phyloP scores from a whole-genome alignment of 2,329 filamentous ascomycete species.

The Sporothrix humicola region DNA sequence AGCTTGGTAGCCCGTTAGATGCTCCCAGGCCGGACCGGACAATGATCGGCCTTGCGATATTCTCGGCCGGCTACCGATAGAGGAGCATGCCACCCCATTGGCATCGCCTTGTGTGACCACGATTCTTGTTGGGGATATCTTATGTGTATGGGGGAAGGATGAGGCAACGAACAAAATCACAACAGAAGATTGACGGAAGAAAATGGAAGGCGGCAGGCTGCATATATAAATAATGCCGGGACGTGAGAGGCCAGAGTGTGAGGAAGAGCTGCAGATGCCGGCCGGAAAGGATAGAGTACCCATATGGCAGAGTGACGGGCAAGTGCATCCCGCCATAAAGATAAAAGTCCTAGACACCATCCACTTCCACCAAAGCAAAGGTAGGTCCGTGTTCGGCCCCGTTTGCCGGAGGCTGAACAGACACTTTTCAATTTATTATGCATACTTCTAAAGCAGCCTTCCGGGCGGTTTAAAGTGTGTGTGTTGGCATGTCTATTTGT shows the following conservation, averaged over 20 bases:
- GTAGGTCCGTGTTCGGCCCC: background rate
- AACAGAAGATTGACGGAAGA: constrained; percentile 15
- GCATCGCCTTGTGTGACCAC: background rate
- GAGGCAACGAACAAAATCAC: background rate
- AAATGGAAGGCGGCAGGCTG: constrained; percentile 7
- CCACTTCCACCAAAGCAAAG: background rate
- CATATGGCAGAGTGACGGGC: background rate
- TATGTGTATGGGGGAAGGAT: background rate
- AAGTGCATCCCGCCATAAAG: background rate
- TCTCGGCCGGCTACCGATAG: background rate
- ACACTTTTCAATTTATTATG: background rate
- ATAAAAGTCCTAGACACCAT: too few species aligned
- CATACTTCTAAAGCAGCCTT: background rate
- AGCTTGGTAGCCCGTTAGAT: background rate
- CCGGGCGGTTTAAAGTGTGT: background rate
- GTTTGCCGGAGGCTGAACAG: constrained; percentile 1
- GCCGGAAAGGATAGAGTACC: background rate
- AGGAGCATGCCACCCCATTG: background rate
- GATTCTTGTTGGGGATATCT: background rate
- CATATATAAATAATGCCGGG: background rate
- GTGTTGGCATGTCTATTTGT: background rate
- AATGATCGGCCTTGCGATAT: background rate
- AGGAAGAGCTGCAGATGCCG: background rate
- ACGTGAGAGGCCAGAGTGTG: background rate
- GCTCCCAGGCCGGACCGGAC: background rate